Base-by-base conservation (phyloP, 768 basidiomycete genomes). In the Psilocybe cyanescens region DNA sequence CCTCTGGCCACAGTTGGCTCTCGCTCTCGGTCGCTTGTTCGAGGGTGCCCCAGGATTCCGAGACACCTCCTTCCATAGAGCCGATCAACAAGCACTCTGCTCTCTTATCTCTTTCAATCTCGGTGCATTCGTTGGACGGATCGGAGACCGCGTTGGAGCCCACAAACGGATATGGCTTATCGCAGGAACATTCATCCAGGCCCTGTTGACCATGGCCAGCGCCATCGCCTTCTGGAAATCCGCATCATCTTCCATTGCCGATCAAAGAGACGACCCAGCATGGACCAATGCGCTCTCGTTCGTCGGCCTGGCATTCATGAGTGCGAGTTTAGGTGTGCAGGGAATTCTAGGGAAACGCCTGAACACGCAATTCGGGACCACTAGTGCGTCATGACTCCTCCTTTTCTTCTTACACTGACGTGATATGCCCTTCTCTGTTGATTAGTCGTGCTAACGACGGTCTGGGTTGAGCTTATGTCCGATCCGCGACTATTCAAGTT, bases 391-490 rank as follows among this genome's bases (percentile, higher is more conserved):
- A 41, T 51, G 19, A 11, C 75, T 24, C 57, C 37, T 28, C 16
- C 14, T 62, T 41, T 31, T 56, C 16, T 50, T 16, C 35, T 44
- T 45, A 17, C 14, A 16, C 30, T 58, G 11, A 31, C 29, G 28
- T 33, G 9, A 16, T 62, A 9, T 56, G 3, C 44, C 47, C 8
- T 19, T 8, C 9, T 44, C 16, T 31, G 44, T 50, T 41, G 29
- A 52, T 19, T 71, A 87, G 91, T 94, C 64, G 91, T 94, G 47
- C 79, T 95, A 8, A 95, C 94, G 14, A 92, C 91, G 16, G 84
- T 94, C 59, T 95, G 92, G 92, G 92, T 93, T 65, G 94, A 95
- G 67, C 84, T 95, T 51, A 83, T 91, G 82, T 87, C 88, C 53
- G 92, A 94, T 72, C 93, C 93, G 0, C 75, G 84, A 50, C 83